Conservation (phyloP, 495 filamentous ascomycete species). For the Aspergillus biplanus region DNA sequence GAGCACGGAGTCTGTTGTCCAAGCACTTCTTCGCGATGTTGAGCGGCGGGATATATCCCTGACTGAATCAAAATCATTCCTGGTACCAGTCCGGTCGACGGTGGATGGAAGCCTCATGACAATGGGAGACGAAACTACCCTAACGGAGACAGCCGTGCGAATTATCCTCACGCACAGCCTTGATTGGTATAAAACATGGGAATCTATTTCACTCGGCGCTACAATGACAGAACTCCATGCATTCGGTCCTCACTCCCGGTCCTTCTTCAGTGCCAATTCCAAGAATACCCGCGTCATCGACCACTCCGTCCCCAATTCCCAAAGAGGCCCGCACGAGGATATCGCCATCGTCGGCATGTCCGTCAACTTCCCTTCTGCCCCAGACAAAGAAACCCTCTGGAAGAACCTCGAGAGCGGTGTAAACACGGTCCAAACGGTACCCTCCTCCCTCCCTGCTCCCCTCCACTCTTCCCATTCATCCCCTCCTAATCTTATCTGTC, state of each 20-base stretch:
- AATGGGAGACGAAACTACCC: background rate
- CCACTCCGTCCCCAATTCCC: background rate
- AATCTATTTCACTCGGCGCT: background rate
- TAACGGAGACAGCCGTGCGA: background rate
- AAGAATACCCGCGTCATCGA: background rate
- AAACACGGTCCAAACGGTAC: conserved; percentile 32
- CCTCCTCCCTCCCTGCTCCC: no score
- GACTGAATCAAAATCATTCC: background rate
- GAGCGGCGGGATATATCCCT: background rate
- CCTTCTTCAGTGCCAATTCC: background rate
- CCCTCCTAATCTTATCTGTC: no score
- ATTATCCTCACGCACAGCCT: background rate
- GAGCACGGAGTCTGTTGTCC: background rate
- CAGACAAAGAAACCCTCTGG: conserved; percentile 33
- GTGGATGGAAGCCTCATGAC: background rate
- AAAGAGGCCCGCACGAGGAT: background rate
- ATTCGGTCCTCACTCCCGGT: background rate
- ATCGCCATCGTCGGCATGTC: conserved; percentile 62
- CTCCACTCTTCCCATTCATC: no score
- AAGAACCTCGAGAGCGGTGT: conserved; percentile 38
- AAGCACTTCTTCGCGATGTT: background rate
- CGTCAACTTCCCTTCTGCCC: conserved; percentile 51
- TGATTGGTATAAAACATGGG: background rate
- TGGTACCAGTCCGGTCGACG: background rate
- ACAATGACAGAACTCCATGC: background rate